A percentile compares a stretch with the other conserved stretches of the same genome.
Evolutionary conservation across 139 green algal species (phyloP).

Genomic region (Chlorella sp.): DNA sequence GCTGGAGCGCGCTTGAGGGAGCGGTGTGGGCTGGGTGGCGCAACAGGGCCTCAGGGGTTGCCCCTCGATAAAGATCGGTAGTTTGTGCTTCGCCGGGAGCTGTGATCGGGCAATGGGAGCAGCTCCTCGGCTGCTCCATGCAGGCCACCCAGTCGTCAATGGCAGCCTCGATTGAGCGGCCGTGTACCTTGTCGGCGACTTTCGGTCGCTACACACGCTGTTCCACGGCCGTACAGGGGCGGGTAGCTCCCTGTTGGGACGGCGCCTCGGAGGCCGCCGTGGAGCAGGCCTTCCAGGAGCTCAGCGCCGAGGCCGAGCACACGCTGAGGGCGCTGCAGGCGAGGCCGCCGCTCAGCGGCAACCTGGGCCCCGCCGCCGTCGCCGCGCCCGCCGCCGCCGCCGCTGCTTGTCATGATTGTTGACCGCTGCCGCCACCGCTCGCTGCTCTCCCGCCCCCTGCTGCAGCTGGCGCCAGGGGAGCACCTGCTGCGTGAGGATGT

Average conservation of each 20-base stretch:
- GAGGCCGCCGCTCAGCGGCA: no score
- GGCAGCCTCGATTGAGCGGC: not conserved
- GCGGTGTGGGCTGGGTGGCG: not conserved
- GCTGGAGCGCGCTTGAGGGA: not conserved
- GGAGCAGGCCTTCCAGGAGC: not conserved
- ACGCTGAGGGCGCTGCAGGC: not conserved
- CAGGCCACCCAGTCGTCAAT: no score
- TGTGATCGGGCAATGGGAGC: no score
- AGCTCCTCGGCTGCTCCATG: no score
- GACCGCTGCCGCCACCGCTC: not conserved
- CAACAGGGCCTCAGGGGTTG: not conserved
- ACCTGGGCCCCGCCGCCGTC: no score
- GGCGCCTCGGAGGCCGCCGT: no score
- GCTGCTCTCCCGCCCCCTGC: no score
- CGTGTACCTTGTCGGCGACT: not conserved
- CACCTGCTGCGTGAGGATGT: constrained; percentile 35
- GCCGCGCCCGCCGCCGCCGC: not conserved
- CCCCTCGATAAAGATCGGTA: no score
- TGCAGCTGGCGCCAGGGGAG: not conserved
- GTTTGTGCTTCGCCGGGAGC: no score
- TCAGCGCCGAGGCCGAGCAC: not conserved
- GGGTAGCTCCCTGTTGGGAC: not conserved
- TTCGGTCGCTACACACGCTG: not conserved
- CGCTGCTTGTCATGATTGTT: not conserved
- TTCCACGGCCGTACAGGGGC: no score